phyloP scores from a whole-genome alignment of 139 green algal genomes.

The Auxenochlorella protothecoides region DNA sequence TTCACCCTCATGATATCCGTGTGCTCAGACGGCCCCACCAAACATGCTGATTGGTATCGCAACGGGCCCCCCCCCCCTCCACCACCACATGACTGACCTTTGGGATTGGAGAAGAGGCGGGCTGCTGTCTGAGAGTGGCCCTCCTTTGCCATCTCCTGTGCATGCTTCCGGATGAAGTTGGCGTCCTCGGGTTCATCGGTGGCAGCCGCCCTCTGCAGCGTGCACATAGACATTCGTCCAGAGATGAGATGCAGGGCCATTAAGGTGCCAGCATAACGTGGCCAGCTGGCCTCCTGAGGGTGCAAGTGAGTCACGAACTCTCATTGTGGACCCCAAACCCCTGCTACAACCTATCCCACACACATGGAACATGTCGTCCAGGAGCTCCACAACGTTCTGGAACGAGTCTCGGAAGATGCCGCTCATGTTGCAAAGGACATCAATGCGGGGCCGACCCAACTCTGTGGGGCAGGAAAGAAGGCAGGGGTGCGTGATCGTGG shows the following conservation, averaged over 20 bases:
- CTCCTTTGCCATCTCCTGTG: conserved; percentile 46
- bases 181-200: conserved; percentile 65
- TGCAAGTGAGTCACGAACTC: too few relatives aligned
- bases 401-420: conserved; percentile 92
- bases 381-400: conserved; percentile 87
- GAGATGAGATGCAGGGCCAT: too few relatives aligned
- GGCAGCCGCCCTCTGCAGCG: conserved; percentile 32
- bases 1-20: background rate
- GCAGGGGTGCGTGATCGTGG: too few relatives aligned
- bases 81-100: conserved; percentile 23
- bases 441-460: conserved; percentile 71
- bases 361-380: conserved; percentile 88
- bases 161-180: conserved; percentile 94
- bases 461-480: conserved; percentile 1
- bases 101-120: conserved; percentile 90
- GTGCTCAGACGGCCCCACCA: background rate
- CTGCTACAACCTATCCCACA: background rate
- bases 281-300: too few relatives aligned
- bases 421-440: conserved; percentile 92
- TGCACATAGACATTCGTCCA: too few relatives aligned
- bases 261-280: too few relatives aligned
- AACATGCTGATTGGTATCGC: background rate
- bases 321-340: too few relatives aligned
- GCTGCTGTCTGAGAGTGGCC: conserved; percentile 56
- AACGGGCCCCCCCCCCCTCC: background rate